Conservation (phyloP, 192 early-diverging fungal genomes). For the Radiomyces spectabilis region DNA sequence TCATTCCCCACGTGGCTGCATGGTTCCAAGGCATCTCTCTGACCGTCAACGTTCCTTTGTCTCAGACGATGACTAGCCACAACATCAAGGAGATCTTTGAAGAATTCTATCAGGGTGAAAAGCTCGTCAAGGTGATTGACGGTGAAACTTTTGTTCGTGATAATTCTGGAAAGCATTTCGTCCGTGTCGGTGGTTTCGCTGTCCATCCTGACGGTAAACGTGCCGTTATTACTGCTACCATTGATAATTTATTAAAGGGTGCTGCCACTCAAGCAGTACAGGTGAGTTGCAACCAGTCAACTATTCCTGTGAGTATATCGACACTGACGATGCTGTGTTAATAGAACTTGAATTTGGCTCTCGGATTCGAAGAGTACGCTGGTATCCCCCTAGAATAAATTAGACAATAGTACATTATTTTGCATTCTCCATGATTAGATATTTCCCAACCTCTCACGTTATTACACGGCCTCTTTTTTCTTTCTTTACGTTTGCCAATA, state of each 20-base stretch:
- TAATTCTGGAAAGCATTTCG: conserved; percentile 85
- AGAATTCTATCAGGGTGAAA: conserved; percentile 70
- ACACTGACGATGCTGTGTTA: neutral
- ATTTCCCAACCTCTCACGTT: too few species aligned
- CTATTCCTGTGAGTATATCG: neutral
- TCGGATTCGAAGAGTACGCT: conserved; percentile 83
- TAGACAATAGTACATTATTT: too few species aligned
- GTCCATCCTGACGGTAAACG: conserved; percentile 72
- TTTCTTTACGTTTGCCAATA: too few species aligned
- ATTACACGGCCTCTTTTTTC: too few species aligned
- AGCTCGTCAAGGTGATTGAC: conserved; percentile 68
- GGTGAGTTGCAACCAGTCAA: conserved; percentile 23
- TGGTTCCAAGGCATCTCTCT: conserved; percentile 93
- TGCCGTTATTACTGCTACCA: conserved; percentile 84
- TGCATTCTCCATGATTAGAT: too few species aligned
- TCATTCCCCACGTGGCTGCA: conserved; percentile 85
- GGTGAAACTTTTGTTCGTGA: conserved; percentile 80
- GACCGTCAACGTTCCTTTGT: conserved; percentile 83
- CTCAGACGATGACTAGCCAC: conserved; percentile 57
- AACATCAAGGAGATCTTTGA: conserved; percentile 67
- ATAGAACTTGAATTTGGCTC: conserved; percentile 89
- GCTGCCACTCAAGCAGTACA: conserved; percentile 98
- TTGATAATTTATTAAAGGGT: conserved; percentile 97
- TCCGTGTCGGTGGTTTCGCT: conserved; percentile 88
- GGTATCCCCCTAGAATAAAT: conserved; percentile 63